Evolutionary conservation across 257 asterid species (phyloP).

Genomic region (Plantago major): DNA sequence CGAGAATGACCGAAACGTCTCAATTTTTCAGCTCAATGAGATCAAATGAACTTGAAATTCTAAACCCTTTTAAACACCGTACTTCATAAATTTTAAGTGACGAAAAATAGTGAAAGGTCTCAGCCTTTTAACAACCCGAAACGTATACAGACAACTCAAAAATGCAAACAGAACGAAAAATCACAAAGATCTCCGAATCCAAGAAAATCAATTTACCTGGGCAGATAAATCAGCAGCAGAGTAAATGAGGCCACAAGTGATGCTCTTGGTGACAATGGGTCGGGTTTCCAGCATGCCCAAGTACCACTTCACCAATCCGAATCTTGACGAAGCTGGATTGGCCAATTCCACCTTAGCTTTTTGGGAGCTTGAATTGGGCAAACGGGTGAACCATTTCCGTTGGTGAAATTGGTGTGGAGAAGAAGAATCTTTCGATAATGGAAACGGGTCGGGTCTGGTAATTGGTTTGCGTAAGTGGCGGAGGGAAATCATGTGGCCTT

Average conservation of each 20-base stretch:
- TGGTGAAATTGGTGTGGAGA: slow-evolving; percentile 25
- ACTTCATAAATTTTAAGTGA: too few relatives aligned
- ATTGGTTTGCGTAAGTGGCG: slow-evolving; percentile 10
- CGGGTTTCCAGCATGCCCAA: slow-evolving; percentile 46
- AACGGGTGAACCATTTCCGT: slow-evolving; percentile 31
- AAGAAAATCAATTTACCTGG: slow-evolving; percentile 40
- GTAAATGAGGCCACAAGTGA: slow-evolving; percentile 64
- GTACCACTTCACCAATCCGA: slow-evolving; percentile 61
- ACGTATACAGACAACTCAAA: too few relatives aligned
- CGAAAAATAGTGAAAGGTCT: too few relatives aligned
- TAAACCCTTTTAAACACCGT: too few relatives aligned
- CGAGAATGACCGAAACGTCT: too few relatives aligned
- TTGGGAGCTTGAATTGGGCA: slow-evolving; percentile 17
- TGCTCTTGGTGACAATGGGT: slow-evolving; percentile 71
- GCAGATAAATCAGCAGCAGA: slow-evolving; percentile 84
- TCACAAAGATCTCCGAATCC: too few relatives aligned
- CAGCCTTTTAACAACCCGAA: too few relatives aligned
- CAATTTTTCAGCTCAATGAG: too few relatives aligned
- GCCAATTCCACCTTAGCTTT: slow-evolving; percentile 25
- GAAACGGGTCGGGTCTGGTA: slow-evolving; percentile 15
- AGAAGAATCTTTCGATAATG: neutral
- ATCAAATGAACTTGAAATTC: too few relatives aligned
- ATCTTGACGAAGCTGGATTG: neutral
- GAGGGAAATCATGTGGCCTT: neutral
- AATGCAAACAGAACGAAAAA: too few relatives aligned